These are phyloP conservation scores for Ceratocystiopsis minuta DNA, from an alignment of 2,329 filamentous ascomycete species.

Conservation along the genomic window DNA sequence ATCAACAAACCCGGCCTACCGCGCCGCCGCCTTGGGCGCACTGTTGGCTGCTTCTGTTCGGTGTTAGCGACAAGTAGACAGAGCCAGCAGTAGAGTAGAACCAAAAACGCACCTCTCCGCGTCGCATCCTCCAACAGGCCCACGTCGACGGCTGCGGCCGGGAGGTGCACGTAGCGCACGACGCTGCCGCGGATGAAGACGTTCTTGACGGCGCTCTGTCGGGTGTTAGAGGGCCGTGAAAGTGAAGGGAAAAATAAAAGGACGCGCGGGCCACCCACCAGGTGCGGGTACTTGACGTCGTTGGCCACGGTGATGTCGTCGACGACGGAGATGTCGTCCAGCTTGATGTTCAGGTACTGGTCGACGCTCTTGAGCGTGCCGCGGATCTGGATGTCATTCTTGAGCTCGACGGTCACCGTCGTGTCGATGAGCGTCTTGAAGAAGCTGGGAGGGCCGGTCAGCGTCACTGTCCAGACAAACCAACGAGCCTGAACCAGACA, in stretches of 20 bases:
- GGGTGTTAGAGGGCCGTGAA: background rate
- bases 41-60: conserved; percentile 36
- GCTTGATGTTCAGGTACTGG: conserved; percentile 97
- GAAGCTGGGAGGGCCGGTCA: conserved; percentile 49
- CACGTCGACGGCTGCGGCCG: conserved; percentile 65
- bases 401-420: conserved; percentile 94
- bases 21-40: conserved; percentile 27
- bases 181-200: conserved; percentile 91
- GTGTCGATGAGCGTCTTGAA: conserved; percentile 98
- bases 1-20: no score
- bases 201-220: conserved; percentile 64
- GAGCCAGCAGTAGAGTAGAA: background rate
- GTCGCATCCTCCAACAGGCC: conserved; percentile 81
- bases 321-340: conserved; percentile 83
- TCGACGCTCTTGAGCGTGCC: conserved; percentile 94
- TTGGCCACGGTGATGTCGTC: conserved; percentile 81
- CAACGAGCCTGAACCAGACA: no score
- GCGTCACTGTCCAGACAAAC: no score
- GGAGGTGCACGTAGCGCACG: conserved; percentile 81
- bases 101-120: conserved; percentile 45
- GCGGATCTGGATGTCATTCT: conserved; percentile 96
- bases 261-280: conserved; percentile 33
- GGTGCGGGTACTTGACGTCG: conserved; percentile 83
- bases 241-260: background rate
- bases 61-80: background rate